Conservation (phyloP, 2,329 filamentous ascomycete genomes). For the Daldinia eschscholtzii region DNA sequence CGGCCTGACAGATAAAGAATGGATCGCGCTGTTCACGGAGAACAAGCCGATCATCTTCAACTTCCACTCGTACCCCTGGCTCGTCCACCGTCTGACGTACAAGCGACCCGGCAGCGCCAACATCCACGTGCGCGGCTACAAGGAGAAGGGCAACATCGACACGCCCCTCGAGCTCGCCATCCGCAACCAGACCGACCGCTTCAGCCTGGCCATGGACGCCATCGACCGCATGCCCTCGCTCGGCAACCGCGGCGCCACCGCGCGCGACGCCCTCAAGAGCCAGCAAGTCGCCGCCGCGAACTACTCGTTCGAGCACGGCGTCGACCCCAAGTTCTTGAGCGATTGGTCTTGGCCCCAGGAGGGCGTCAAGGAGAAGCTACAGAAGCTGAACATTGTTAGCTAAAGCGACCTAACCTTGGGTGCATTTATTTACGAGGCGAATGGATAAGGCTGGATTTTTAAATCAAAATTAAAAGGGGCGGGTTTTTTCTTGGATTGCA, state of each 20-base stretch:
- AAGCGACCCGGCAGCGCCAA: slow-evolving; percentile 76
- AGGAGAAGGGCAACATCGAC: slow-evolving; percentile 87
- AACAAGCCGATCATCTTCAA: slow-evolving; percentile 83
- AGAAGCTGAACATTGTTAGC: slow-evolving; percentile 27
- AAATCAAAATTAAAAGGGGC: slow-evolving; percentile 11
- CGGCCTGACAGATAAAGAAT: slow-evolving; percentile 75
- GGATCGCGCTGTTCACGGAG: slow-evolving; percentile 76
- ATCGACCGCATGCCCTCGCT: slow-evolving; percentile 75
- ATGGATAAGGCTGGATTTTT: not conserved
- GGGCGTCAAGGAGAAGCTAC: slow-evolving; percentile 54
- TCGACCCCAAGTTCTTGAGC: slow-evolving; percentile 75
- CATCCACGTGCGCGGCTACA: slow-evolving; percentile 82
- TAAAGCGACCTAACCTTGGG: not conserved
- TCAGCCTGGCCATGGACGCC: slow-evolving; percentile 80
- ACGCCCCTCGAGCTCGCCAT: slow-evolving; percentile 84
- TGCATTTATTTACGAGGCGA: not conserved
- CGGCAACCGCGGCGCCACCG: slow-evolving; percentile 71
- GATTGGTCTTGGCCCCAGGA: slow-evolving; percentile 74
- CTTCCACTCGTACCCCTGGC: slow-evolving; percentile 86
- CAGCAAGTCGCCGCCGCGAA: slow-evolving; percentile 73
- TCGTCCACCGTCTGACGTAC: slow-evolving; percentile 82
- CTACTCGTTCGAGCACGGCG: slow-evolving; percentile 76
- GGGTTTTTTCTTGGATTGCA: slow-evolving; percentile 20
- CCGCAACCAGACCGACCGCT: slow-evolving; percentile 81
- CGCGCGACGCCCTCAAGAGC: slow-evolving; percentile 74